Percentiles rank a stretch among this genome's conserved stretches.
phyloP scores from a whole-genome alignment of 805 yeast species.

The Diddensiella caesifluorescens region DNA sequence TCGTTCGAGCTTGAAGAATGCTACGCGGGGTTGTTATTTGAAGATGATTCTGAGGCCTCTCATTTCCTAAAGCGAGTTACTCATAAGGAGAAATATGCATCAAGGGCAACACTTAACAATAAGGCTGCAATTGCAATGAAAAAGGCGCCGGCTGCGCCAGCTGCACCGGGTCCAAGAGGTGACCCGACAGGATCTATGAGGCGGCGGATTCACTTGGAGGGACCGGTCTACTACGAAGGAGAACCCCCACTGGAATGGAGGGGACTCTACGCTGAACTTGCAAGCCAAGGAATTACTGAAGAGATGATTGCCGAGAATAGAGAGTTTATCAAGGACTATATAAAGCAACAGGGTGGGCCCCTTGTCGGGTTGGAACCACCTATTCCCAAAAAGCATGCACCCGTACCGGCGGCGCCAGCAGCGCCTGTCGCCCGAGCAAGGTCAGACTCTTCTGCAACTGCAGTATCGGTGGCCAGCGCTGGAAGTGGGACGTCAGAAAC shows the following conservation, averaged over 20 bases:
- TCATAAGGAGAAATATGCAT: slow-evolving; percentile 72
- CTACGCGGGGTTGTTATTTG: slow-evolving; percentile 78
- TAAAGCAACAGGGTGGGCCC: slow-evolving; percentile 69
- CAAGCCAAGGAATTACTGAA: slow-evolving; percentile 72
- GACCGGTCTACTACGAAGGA: slow-evolving; percentile 60
- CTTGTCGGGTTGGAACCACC: slow-evolving; percentile 83
- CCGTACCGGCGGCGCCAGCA: slow-evolving; percentile 23
- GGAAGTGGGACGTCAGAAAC: slow-evolving; percentile 7
- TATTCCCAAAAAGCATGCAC: slow-evolving; percentile 51
- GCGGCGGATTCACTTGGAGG: slow-evolving; percentile 28
- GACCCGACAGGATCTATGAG: slow-evolving; percentile 37
- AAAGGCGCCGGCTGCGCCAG: slow-evolving; percentile 34
- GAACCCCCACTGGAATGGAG: slow-evolving; percentile 85
- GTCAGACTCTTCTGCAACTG: slow-evolving; percentile 15
- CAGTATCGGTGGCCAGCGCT: slow-evolving; percentile 9
- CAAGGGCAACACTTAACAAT: slow-evolving; percentile 79
- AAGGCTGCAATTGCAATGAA: slow-evolving; percentile 82
- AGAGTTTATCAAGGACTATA: slow-evolving; percentile 74
- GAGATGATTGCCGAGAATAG: slow-evolving; percentile 86
- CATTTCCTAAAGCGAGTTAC: slow-evolving; percentile 77
- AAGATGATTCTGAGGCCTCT: slow-evolving; percentile 81
- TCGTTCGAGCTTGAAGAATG: slow-evolving; percentile 91
- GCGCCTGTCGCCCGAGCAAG: slow-evolving; percentile 5
- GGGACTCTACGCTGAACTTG: slow-evolving; percentile 63
- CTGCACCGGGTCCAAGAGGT: slow-evolving; percentile 58